A percentile compares a stretch with the other conserved stretches of the same genome.
These are phyloP conservation scores for Brassica hybrid DNA, from an alignment of 441 rosid genomes.

Conservation along the genomic window DNA sequence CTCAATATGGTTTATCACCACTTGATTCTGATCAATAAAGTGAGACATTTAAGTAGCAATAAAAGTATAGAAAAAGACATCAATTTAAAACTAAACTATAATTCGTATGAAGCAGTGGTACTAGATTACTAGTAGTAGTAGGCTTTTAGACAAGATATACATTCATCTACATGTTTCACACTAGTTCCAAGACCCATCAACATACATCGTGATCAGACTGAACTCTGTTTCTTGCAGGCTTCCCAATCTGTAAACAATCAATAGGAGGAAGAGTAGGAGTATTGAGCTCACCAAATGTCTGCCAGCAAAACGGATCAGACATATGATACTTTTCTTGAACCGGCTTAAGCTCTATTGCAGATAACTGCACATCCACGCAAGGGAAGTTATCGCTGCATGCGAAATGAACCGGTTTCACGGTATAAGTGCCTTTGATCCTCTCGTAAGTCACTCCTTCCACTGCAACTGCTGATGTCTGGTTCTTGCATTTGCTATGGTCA, in stretches of 20 bases:
- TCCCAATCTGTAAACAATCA: no score
- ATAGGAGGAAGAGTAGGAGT: conserved; percentile 83
- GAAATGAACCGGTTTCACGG: conserved; percentile 79
- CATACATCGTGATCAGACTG: conserved; percentile 49
- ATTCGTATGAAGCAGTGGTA: conserved; percentile 28
- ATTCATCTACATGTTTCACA: conserved; percentile 28
- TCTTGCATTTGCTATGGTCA: conserved; percentile 73
- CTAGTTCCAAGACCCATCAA: no score
- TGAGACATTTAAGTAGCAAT: conserved; percentile 15
- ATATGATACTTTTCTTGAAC: conserved; percentile 61
- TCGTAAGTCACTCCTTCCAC: conserved; percentile 86
- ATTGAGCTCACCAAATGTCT: conserved; percentile 77
- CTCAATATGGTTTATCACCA: neutral
- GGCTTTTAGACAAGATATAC: conserved; percentile 34
- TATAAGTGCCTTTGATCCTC: conserved; percentile 84
- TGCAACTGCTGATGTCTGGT: conserved; percentile 89
- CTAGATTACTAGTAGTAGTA: conserved; percentile 5
- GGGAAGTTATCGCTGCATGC: conserved; percentile 94
- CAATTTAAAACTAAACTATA: conserved; percentile 9
- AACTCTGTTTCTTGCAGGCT: no score
- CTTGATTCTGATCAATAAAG: conserved; percentile 8
- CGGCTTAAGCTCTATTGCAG: conserved; percentile 69
- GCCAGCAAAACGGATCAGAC: conserved; percentile 83
- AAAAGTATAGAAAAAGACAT: conserved; percentile 1
- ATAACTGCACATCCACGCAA: conserved; percentile 70